phyloP scores from a whole-genome alignment of 768 basidiomycete genomes.

The Auriscalpium microsporum region DNA sequence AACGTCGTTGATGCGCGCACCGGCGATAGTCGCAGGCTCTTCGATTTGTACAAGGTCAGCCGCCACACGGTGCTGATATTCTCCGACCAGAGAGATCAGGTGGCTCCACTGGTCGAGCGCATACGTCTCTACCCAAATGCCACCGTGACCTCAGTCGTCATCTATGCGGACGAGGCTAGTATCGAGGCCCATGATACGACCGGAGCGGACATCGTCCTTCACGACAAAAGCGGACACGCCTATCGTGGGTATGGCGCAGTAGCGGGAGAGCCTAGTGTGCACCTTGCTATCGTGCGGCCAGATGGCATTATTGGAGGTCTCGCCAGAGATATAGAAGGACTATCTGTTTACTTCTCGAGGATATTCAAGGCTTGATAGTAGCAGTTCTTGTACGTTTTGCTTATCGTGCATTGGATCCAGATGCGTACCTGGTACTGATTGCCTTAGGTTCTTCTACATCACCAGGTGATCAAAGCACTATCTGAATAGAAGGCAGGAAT shows the following conservation, averaged over 20 bases:
- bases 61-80: slow-evolving; percentile 12
- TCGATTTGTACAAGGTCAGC: slow-evolving; percentile 9
- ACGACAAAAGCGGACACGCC: slow-evolving; percentile 7
- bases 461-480: too few species aligned
- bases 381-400: too few species aligned
- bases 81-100: background rate
- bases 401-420: too few species aligned
- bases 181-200: background rate
- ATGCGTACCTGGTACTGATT: too few species aligned
- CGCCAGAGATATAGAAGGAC: background rate
- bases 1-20: background rate
- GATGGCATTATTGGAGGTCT: slow-evolving; percentile 7
- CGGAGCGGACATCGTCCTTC: background rate
- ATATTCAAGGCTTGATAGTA: background rate
- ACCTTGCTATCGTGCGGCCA: slow-evolving; percentile 3
- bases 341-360: background rate
- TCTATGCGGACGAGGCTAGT: background rate
- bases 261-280: background rate
- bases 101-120: background rate
- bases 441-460: too few species aligned
- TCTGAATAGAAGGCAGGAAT: too few species aligned
- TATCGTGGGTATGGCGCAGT: slow-evolving; percentile 2
- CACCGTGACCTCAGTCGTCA: background rate
- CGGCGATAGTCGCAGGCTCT: background rate
- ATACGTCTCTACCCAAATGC: background rate